Conservation (phyloP, 495 filamentous ascomycete genomes). For the Aspergillus saccharolyticus region DNA sequence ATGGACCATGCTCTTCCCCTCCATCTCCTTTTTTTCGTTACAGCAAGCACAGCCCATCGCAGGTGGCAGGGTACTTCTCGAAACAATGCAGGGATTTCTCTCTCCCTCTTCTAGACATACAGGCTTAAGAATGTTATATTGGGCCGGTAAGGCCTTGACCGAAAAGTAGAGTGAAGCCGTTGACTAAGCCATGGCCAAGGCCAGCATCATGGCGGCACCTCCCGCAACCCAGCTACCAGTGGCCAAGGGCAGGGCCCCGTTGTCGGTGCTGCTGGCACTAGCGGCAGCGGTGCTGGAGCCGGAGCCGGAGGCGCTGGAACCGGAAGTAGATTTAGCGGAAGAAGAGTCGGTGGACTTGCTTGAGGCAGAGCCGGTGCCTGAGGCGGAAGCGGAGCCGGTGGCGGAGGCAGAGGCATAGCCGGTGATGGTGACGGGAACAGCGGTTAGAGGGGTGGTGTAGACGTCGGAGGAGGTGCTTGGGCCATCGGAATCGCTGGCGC, state of each 20-base stretch:
- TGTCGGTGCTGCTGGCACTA: constrained; percentile 2
- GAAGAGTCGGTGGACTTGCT: constrained; percentile 10
- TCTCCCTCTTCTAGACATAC: too few relatives aligned
- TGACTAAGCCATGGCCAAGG: constrained; percentile 25
- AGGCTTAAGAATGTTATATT: neutral
- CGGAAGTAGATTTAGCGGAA: constrained; percentile 1
- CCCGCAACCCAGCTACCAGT: constrained; percentile 22
- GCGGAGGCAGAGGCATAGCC: constrained; percentile 11
- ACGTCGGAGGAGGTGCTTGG: constrained; percentile 13
- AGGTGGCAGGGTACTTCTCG: neutral
- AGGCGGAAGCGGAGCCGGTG: constrained; percentile 6
- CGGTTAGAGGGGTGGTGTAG: constrained; percentile 19
- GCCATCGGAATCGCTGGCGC: constrained; percentile 21
- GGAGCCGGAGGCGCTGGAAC: constrained; percentile 12
- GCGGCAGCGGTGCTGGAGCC: neutral
- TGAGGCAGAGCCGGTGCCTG: constrained; percentile 1
- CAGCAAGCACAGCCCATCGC: neutral
- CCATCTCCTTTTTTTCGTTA: neutral
- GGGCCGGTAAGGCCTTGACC: neutral
- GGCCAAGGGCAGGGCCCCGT: constrained; percentile 7
- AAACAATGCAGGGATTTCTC: neutral
- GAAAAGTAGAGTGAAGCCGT: neutral
- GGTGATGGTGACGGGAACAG: constrained; percentile 29
- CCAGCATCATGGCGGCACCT: constrained; percentile 27
- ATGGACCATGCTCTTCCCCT: neutral